Evolutionary conservation across 345 rosid genomes (phyloP).

Genomic region (Hibiscus trionum): DNA sequence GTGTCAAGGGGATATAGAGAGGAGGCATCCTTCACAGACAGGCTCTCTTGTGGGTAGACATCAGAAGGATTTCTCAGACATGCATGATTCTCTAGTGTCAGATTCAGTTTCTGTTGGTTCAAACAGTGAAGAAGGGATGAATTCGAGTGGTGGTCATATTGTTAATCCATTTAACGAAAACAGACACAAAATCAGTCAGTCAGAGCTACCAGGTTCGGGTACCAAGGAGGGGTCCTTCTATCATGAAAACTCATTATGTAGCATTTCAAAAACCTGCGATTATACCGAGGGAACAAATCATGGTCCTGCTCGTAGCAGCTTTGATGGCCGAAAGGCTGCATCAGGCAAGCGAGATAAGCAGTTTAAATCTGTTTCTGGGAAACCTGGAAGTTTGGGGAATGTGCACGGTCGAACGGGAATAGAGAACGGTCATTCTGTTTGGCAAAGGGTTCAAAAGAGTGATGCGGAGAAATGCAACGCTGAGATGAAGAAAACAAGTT

Average conservation of each 20-base stretch:
- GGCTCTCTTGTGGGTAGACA: not conserved
- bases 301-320: slow-evolving; percentile 9
- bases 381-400: slow-evolving; percentile 18
- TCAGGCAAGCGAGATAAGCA: slow-evolving; percentile 25
- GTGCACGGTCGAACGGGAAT: slow-evolving; percentile 23
- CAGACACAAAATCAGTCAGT: slow-evolving; percentile 1
- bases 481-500: slow-evolving; percentile 17
- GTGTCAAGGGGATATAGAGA: slow-evolving; percentile 3
- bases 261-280: slow-evolving; percentile 17
- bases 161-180: slow-evolving; percentile 8
- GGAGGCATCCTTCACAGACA: slow-evolving; percentile 3
- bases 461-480: slow-evolving; percentile 12
- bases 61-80: slow-evolving; percentile 12
- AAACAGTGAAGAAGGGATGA: slow-evolving; percentile 17
- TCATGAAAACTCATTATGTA: slow-evolving; percentile 9
- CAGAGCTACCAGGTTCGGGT: slow-evolving; percentile 12
- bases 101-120: slow-evolving; percentile 28
- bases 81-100: slow-evolving; percentile 14
- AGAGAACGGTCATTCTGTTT: slow-evolving; percentile 33
- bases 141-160: slow-evolving; percentile 11
- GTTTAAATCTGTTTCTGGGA: slow-evolving; percentile 18
- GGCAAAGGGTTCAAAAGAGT: slow-evolving; percentile 45
- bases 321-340: slow-evolving; percentile 11
- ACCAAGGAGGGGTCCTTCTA: slow-evolving; percentile 10
- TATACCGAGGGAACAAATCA: slow-evolving; percentile 3